Evolutionary conservation across 176 grass and related monocot genomes (phyloP).

Genomic region (Avena eriantha): DNA sequence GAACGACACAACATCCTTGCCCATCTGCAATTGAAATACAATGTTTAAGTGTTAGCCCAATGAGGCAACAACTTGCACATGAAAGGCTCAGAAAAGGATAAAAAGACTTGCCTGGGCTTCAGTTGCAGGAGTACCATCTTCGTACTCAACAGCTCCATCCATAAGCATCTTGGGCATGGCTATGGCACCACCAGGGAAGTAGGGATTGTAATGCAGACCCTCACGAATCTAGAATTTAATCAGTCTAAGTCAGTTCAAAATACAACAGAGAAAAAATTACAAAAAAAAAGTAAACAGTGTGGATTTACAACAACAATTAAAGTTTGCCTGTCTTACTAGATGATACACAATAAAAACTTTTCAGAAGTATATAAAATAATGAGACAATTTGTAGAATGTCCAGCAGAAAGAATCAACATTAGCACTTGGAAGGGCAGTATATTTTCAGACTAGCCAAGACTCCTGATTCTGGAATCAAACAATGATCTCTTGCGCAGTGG

Average conservation of each 20-base stretch:
- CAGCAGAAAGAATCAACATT: background rate
- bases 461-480: conserved; percentile 22
- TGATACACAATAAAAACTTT: background rate
- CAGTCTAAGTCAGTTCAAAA: background rate
- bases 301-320: background rate
- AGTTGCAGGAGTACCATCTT: conserved; percentile 93
- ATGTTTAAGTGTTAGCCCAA: conserved; percentile 15
- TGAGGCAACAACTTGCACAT: background rate
- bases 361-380: background rate
- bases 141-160: conserved; percentile 91
- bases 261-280: conserved; percentile 2
- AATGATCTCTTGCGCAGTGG: background rate
- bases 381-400: background rate
- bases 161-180: conserved; percentile 99
- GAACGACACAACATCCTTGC: conserved; percentile 94
- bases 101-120: conserved; percentile 75
- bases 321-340: background rate
- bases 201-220: conserved; percentile 96
- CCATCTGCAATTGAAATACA: conserved; percentile 71
- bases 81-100: background rate
- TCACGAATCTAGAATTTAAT: conserved; percentile 82
- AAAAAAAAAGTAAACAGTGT: background rate
- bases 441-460: background rate
- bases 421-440: conserved; percentile 11
- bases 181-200: conserved; percentile 98